phyloP scores from a whole-genome alignment of 345 rosid species.

The Corymbia maculata region DNA sequence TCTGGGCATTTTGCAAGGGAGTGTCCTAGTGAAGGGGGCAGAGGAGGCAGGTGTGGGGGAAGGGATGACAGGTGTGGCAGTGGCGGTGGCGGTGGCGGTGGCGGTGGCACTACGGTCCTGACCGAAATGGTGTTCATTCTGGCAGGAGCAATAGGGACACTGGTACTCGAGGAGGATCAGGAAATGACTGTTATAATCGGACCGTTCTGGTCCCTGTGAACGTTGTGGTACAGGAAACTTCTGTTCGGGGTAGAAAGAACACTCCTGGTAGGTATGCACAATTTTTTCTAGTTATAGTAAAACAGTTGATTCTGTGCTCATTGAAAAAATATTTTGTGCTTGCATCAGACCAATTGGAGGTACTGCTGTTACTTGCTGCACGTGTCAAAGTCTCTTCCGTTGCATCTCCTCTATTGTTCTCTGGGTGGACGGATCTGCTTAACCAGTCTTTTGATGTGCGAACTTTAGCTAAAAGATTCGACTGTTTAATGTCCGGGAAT shows the following conservation, averaged over 20 bases:
- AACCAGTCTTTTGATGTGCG: conserved; percentile 19
- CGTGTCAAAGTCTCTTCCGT: conserved; percentile 10
- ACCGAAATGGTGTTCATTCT: no score
- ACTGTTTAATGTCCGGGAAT: conserved; percentile 24
- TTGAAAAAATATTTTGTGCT: not conserved
- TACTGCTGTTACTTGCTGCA: conserved; percentile 8
- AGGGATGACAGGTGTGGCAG: no score
- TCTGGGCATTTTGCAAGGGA: no score
- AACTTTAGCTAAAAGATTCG: conserved; percentile 17
- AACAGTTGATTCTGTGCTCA: not conserved
- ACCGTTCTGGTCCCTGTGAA: conserved; percentile 63
- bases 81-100: no score
- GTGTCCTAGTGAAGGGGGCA: no score
- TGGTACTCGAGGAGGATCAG: conserved; percentile 61
- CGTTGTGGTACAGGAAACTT: conserved; percentile 52
- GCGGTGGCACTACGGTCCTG: no score
- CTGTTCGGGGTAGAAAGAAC: conserved; percentile 18
- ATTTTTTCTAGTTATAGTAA: not conserved
- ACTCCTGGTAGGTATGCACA: conserved; percentile 3
- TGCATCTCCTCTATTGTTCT: conserved; percentile 14
- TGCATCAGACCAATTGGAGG: conserved; percentile 1
- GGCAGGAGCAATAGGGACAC: conserved; percentile 46
- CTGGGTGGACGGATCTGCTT: conserved; percentile 19
- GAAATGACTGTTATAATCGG: conserved; percentile 61
- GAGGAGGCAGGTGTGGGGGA: no score